Conservation (phyloP, 306 rosid genomes). For the Begonia masoniana region DNA sequence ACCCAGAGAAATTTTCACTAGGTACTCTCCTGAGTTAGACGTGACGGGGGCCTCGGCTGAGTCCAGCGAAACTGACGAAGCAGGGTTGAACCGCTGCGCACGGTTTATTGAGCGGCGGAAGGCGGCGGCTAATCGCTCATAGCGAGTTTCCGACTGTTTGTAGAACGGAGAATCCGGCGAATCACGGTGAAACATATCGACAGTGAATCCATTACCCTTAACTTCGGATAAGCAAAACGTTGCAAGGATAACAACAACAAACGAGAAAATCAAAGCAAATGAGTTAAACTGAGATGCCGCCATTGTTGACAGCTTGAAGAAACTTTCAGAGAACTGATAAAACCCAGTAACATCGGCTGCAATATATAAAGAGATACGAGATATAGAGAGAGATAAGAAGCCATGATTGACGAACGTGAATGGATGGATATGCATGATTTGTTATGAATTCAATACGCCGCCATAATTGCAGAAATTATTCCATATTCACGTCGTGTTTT, state of each 20-base stretch:
- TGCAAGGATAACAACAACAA: not conserved
- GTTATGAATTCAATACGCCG: too few relatives aligned
- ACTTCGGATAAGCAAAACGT: not conserved
- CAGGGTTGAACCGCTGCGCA: not conserved
- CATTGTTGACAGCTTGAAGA: too few relatives aligned
- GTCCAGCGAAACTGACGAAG: not conserved
- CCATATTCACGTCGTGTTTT: too few relatives aligned
- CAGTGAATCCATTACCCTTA: constrained; percentile 14
- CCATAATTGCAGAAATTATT: too few relatives aligned
- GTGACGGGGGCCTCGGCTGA: constrained; percentile 1
- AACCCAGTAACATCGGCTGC: too few relatives aligned
- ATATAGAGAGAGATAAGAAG: too few relatives aligned
- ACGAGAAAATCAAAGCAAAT: not conserved
- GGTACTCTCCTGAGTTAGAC: constrained; percentile 14
- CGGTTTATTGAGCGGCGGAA: constrained; percentile 21
- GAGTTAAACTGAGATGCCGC: not conserved
- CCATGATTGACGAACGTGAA: too few relatives aligned
- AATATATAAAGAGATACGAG: too few relatives aligned
- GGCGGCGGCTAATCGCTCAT: constrained; percentile 14
- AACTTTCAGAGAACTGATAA: too few relatives aligned
- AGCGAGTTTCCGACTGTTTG: constrained; percentile 13
- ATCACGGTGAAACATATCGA: constrained; percentile 42
- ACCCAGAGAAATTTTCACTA: constrained; percentile 31
- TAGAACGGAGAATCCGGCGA: constrained; percentile 38
- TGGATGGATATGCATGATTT: too few relatives aligned